Evolutionary conservation across 1,284 basidiomycete genomes (phyloP).

Genomic region (Austroboletus sp.): DNA sequence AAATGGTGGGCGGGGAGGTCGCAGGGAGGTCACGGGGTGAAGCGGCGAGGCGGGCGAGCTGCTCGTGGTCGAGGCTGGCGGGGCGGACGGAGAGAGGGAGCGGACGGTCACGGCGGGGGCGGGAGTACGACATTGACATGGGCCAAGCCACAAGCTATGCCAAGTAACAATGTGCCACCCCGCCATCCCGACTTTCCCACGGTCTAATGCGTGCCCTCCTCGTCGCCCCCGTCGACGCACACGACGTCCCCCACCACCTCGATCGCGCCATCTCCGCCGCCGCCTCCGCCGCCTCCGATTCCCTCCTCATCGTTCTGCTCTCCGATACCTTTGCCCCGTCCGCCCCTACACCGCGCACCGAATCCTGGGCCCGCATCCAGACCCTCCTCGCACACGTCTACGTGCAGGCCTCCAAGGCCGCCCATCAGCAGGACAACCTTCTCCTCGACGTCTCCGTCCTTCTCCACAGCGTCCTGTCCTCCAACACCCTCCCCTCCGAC

Average conservation of each 20-base stretch:
- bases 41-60: slow-evolving; percentile 2
- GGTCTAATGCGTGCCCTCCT: slow-evolving; percentile 36
- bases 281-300: slow-evolving; percentile 38
- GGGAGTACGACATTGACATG: no score
- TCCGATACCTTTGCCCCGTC: slow-evolving; percentile 46
- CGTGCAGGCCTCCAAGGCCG: slow-evolving; percentile 63
- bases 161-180: no score
- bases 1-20: slow-evolving; percentile 27
- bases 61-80: slow-evolving; percentile 20
- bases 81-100: slow-evolving; percentile 11
- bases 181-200: not conserved
- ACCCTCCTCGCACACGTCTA: slow-evolving; percentile 65
- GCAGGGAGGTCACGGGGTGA: slow-evolving; percentile 17
- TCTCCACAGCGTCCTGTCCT: slow-evolving; percentile 43
- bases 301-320: slow-evolving; percentile 58
- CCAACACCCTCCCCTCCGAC: slow-evolving; percentile 36
- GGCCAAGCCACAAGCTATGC: no score
- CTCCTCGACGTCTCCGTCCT: slow-evolving; percentile 67
- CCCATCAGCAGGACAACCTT: slow-evolving; percentile 58
- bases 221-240: slow-evolving; percentile 45
- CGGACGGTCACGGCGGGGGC: slow-evolving; percentile 1
- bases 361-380: slow-evolving; percentile 56
- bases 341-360: slow-evolving; percentile 43
- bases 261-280: slow-evolving; percentile 47
- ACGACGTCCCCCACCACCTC: slow-evolving; percentile 50